Conservation (phyloP, 306 rosid genomes). For the Nissolia schottii region DNA sequence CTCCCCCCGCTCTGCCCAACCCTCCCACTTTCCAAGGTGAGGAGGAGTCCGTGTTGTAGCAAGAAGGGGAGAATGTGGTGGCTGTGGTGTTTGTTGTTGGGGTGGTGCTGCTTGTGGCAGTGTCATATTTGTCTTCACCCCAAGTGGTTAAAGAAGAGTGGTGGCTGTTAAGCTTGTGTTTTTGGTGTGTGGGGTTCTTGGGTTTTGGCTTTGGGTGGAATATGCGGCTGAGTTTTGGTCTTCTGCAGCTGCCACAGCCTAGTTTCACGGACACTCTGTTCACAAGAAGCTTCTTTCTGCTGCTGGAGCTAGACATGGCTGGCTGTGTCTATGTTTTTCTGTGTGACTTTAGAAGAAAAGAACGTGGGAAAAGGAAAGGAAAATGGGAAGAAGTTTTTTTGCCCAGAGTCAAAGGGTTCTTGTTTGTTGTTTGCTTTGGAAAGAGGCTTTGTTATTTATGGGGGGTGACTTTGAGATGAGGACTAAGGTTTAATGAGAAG, state of each 20-base stretch:
- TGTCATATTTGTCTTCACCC: conserved; percentile 30
- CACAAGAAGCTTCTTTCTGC: conserved; percentile 47
- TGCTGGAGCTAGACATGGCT: conserved; percentile 56
- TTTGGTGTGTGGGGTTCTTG: conserved; percentile 33
- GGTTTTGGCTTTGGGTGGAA: conserved; percentile 59
- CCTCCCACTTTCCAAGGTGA: conserved; percentile 32
- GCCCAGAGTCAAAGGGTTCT: background rate
- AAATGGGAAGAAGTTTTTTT: background rate
- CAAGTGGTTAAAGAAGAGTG: conserved; percentile 23
- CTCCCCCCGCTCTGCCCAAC: conserved; percentile 65
- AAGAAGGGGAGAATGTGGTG: conserved; percentile 48
- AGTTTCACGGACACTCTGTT: conserved; percentile 60
- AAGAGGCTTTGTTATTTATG: conserved; percentile 23
- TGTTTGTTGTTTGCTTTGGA: background rate
- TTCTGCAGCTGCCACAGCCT: conserved; percentile 72
- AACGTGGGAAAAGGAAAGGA: conserved; percentile 10
- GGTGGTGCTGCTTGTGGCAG: conserved; percentile 4
- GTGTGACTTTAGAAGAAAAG: background rate
- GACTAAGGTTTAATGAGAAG: background rate
- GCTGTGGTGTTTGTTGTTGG: conserved; percentile 25
- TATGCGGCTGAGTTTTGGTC: conserved; percentile 41
- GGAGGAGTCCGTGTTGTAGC: conserved; percentile 24
- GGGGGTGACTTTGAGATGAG: background rate
- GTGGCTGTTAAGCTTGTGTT: conserved; percentile 22
- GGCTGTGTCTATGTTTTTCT: background rate